A percentile compares a stretch with the other conserved stretches of the same genome.
Evolutionary conservation across 2,329 filamentous ascomycete genomes (phyloP).

Genomic region (Stenocarpella maydis): DNA sequence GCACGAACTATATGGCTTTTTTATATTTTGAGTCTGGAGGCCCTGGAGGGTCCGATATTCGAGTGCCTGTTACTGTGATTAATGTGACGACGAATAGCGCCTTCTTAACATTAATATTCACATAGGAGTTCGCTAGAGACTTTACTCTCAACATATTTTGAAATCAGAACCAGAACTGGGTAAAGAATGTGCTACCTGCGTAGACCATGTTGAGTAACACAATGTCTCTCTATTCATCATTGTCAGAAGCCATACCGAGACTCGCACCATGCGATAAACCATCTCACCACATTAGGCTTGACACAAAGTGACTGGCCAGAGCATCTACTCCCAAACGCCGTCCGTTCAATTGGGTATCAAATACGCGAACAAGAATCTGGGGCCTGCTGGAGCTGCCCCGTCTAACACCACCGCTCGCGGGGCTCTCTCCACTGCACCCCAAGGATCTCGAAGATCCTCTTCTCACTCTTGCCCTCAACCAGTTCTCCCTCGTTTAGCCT

Average conservation of each 20-base stretch:
- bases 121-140: too few relatives aligned
- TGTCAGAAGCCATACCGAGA: not conserved
- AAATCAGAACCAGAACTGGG: too few relatives aligned
- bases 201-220: too few relatives aligned
- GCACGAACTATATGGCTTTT: too few relatives aligned
- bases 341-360: constrained; percentile 6
- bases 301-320: not conserved
- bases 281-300: not conserved
- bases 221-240: too few relatives aligned
- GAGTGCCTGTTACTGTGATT: too few relatives aligned
- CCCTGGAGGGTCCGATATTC: too few relatives aligned
- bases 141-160: too few relatives aligned
- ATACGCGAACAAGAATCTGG: not conserved
- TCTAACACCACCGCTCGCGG: constrained; percentile 76
- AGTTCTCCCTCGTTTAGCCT: constrained; percentile 74
- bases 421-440: constrained; percentile 87
- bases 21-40: not conserved
- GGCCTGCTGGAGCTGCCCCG: not conserved
- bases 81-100: too few relatives aligned
- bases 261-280: not conserved
- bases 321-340: not conserved
- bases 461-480: constrained; percentile 79
- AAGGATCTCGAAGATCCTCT: constrained; percentile 80
- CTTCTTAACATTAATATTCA: too few relatives aligned
- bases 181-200: too few relatives aligned